Percentiles rank a stretch among this genome's conserved stretches.
phyloP scores from a whole-genome alignment of 352 stramenopile genomes.

The Phytophthora nicotianae region DNA sequence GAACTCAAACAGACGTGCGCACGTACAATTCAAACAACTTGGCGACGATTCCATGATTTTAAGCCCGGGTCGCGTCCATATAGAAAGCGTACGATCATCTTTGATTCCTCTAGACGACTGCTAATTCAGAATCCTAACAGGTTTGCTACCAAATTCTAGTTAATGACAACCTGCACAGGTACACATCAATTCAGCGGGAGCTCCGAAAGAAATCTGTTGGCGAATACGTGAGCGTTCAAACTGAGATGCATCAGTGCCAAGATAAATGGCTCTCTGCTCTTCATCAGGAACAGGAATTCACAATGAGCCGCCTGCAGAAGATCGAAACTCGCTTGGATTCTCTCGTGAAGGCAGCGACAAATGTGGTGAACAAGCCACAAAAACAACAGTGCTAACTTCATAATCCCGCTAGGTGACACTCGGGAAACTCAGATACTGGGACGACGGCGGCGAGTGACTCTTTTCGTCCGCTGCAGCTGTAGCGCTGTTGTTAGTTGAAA shows the following conservation, averaged over 20 bases:
- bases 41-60: slow-evolving; percentile 37
- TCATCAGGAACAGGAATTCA: slow-evolving; percentile 46
- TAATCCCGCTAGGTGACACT: slow-evolving; percentile 35
- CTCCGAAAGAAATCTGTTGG: slow-evolving; percentile 52
- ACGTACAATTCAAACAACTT: slow-evolving; percentile 66
- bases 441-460: slow-evolving; percentile 11
- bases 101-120: neutral
- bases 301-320: slow-evolving; percentile 42
- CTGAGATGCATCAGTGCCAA: slow-evolving; percentile 49
- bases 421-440: slow-evolving; percentile 50
- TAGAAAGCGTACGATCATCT: slow-evolving; percentile 31
- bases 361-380: slow-evolving; percentile 10
- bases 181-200: slow-evolving; percentile 48
- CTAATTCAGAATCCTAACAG: slow-evolving; percentile 6
- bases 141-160: slow-evolving; percentile 9
- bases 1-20: slow-evolving; percentile 53
- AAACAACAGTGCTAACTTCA: slow-evolving; percentile 11
- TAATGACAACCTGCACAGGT: slow-evolving; percentile 39
- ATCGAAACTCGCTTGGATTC: slow-evolving; percentile 54
- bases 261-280: slow-evolving; percentile 53
- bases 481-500: slow-evolving; percentile 28
- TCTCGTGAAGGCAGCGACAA: slow-evolving; percentile 29
- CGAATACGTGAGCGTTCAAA: slow-evolving; percentile 47
- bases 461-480: slow-evolving; percentile 26
- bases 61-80: slow-evolving; percentile 11